Conservation (phyloP, 768 basidiomycete species). For the Pisolithus sp. region DNA sequence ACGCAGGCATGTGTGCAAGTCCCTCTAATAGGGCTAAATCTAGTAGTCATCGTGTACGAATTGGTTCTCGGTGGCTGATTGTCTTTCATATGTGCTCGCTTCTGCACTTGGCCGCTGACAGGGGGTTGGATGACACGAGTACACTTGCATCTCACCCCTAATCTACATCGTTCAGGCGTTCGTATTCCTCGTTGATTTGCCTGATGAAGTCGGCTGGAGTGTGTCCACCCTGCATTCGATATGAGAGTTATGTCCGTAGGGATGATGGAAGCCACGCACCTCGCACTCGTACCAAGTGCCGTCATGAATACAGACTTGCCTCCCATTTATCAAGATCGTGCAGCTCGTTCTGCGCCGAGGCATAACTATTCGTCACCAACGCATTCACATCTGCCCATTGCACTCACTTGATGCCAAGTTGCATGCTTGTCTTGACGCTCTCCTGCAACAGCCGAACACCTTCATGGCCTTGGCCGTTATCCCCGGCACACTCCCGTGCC, state of each 20-base stretch:
- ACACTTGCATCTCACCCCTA: conserved; percentile 10
- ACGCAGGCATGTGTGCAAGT: conserved; percentile 44
- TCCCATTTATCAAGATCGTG: conserved; percentile 71
- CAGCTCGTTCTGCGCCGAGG: conserved; percentile 64
- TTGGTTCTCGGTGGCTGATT: conserved; percentile 54
- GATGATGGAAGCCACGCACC: conserved; percentile 35
- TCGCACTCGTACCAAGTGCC: conserved; percentile 75
- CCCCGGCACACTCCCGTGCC: conserved; percentile 53
- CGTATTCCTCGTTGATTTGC: conserved; percentile 71
- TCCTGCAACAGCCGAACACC: conserved; percentile 58
- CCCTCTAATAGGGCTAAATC: conserved; percentile 84
- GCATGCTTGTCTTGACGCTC: conserved; percentile 42
- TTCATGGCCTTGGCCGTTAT: conserved; percentile 54
- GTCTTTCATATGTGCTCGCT: conserved; percentile 12
- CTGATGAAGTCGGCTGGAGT: conserved; percentile 63
- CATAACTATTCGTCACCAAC: conserved; percentile 5
- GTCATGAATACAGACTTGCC: conserved; percentile 69
- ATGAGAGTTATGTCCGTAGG: conserved; percentile 22
- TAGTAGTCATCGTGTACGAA: conserved; percentile 83
- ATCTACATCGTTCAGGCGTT: conserved; percentile 45
- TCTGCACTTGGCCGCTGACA: conserved; percentile 10
- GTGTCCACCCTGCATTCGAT: conserved; percentile 60
- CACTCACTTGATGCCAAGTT: conserved; percentile 53
- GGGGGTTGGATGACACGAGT: conserved; percentile 1
- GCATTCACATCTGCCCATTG: neutral